phyloP scores from a whole-genome alignment of 768 basidiomycete genomes.

The Lentinula sp. region DNA sequence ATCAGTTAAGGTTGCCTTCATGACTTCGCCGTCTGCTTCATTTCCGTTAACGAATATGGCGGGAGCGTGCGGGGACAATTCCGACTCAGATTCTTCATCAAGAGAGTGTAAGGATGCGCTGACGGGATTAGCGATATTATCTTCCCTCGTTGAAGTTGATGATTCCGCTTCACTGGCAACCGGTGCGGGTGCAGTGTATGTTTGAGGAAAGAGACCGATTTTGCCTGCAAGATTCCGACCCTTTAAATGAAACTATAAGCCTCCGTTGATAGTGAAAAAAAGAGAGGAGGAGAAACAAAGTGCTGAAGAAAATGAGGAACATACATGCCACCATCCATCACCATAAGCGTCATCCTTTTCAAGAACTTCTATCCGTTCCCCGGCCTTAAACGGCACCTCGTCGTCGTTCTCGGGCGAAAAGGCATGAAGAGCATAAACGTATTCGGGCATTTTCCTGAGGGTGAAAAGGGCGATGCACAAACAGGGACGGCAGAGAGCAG shows the following conservation, averaged over 20 bases:
- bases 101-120: conserved; percentile 34
- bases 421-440: conserved; percentile 84
- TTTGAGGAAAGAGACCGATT: conserved; percentile 86
- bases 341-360: conserved; percentile 91
- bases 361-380: conserved; percentile 83
- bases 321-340: conserved; percentile 91
- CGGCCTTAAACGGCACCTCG: conserved; percentile 80
- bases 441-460: conserved; percentile 57
- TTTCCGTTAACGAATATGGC: conserved; percentile 21
- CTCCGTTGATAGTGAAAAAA: not conserved
- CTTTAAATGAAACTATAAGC: conserved; percentile 33
- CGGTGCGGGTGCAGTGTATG: conserved; percentile 68
- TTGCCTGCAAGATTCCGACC: conserved; percentile 80
- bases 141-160: conserved; percentile 19
- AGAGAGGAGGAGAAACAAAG: not conserved
- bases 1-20: conserved; percentile 86
- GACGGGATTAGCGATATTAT: conserved; percentile 9
- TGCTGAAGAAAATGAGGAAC: conserved; percentile 9
- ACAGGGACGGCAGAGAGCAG: not conserved
- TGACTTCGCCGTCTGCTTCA: conserved; percentile 44
- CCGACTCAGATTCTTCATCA: conserved; percentile 39
- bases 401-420: conserved; percentile 92
- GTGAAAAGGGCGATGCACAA: not conserved
- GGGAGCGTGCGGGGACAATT: conserved; percentile 24
- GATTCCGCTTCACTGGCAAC: conserved; percentile 19